Evolutionary conservation across 2,329 filamentous ascomycete species (phyloP), one percentile per base, ranked within the genome.

Genomic region (Hypoxylon sp.): DNA sequence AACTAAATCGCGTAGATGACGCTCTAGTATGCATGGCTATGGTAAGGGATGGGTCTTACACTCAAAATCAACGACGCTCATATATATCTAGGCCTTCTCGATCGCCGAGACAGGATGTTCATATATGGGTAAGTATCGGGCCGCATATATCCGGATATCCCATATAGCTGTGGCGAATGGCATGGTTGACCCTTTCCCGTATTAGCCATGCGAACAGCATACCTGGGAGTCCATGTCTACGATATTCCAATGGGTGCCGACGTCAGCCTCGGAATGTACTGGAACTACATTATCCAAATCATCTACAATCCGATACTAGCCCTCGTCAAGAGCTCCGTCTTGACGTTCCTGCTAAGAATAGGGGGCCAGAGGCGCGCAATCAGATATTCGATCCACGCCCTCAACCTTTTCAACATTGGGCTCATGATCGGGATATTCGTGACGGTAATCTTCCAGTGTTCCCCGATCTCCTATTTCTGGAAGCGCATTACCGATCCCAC

Each of bases 251-350:
- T 69, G 27, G 51, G 32, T 9, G 69, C 71, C 5, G 67, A 74
- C 34, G 68, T 69, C n/a, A 67, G 68, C 30, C 59, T 69, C n/a
- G 69, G 66, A 23, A 61, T 66, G 56, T 69, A 70, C 46, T 71
- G 69, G 63, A 72, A 72, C 58, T 74, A 73, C 48, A 61, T 74
- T n/a, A 71, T 74, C 37, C 68, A 75, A 21, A 58, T 75, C 16
- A 60, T 74, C 1, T 77, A 78, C 57, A 78, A 77, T 48, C 76
- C 76, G 8, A 70, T 75, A 47, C 69, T 78, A 6, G 74, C 72
- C 16, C 66, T 78, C 14, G 74, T 77, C 63, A 78, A 78, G 51
- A 72, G 70, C 1, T 78, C 76, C 1, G 72, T 78, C 7, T 70
- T 78, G 14, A 69, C 74, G 30, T 78, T 78, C 61, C 68, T 78